Conservation (phyloP, 2,329 filamentous ascomycete genomes). For the Didymella pomorum region DNA sequence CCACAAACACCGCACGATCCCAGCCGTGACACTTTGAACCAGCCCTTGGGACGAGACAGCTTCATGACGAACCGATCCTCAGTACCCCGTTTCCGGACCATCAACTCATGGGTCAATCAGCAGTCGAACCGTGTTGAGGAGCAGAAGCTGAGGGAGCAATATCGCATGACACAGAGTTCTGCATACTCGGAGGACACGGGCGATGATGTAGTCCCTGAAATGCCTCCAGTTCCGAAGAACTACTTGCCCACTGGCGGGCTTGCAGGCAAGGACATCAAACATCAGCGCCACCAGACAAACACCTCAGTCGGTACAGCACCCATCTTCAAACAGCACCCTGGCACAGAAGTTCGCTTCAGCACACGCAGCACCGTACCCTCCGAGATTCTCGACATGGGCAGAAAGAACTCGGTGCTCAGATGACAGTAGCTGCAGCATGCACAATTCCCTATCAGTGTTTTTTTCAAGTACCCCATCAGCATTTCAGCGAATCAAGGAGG, state of each 20-base stretch:
- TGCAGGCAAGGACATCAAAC: slow-evolving; percentile 44
- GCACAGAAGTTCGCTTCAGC: slow-evolving; percentile 51
- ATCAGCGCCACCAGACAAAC: slow-evolving; percentile 45
- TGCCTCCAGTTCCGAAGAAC: slow-evolving; percentile 40
- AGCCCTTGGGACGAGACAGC: slow-evolving; percentile 42
- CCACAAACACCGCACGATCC: slow-evolving; percentile 50
- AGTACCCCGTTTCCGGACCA: slow-evolving; percentile 51
- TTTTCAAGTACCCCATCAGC: slow-evolving; percentile 13
- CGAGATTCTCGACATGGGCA: slow-evolving; percentile 48
- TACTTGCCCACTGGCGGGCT: slow-evolving; percentile 30
- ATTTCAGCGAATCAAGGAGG: slow-evolving; percentile 16
- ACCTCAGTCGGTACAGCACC: slow-evolving; percentile 49
- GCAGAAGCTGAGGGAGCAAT: slow-evolving; percentile 46
- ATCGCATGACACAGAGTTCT: slow-evolving; percentile 42
- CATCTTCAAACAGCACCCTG: slow-evolving; percentile 52
- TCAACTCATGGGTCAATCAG: slow-evolving; percentile 53
- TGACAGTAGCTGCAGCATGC: slow-evolving; percentile 8
- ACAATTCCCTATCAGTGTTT: slow-evolving; percentile 8
- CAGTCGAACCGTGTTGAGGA: slow-evolving; percentile 50
- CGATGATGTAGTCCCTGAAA: slow-evolving; percentile 42
- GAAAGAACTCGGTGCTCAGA: slow-evolving; percentile 33
- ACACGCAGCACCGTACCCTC: slow-evolving; percentile 49
- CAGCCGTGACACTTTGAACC: slow-evolving; percentile 36
- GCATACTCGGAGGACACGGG: slow-evolving; percentile 34
- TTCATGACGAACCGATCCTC: slow-evolving; percentile 49